Base-by-base conservation (phyloP, 2,329 filamentous ascomycete species). In the Chalara sp. region DNA sequence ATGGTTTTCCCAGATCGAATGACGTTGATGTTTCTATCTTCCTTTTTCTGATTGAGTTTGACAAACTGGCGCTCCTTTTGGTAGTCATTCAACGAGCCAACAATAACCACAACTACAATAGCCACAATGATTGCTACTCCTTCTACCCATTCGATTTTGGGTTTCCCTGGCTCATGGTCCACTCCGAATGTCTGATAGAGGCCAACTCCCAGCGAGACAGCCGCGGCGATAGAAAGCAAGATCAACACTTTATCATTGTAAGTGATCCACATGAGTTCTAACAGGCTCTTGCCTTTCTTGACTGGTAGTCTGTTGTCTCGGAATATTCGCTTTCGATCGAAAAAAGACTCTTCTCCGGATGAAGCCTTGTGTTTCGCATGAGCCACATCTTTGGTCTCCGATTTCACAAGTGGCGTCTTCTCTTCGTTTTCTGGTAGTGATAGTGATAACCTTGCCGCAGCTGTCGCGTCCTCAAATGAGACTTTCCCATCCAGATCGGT, bases 181-280 rank as follows among this genome's bases (percentile, higher is more conserved):
- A 76, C 74, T 12, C 78, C 80, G 47, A 85, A 75, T 1, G 84
- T 83, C 61, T 90, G 83, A 60, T 89, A 89, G 1, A 90, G 78
- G 44, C 87, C 87, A 40, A 91, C 78, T 0, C 81, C 83, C 30
- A 91, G 72, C 2, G 87, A 89, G 35, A 91, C 81, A n/a, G 79
- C 72, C 1, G 86, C 87, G 6, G 86, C 86, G 21, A 83, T 73
- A 1, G 84, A 85, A 52, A 89, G 72, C 5, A 89, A 70, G 49
- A 89, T 86, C 48, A 89, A 71, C 8, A 91, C 81, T 61, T 90
- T 91, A 68, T 91, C 87, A 63, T 90, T 89, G 69, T 88, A 89
- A 1, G 86, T 86, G 61, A 89, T 85, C 87, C 87, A 91, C 55
- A 83, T 83, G 12, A 90, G 70, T 61, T 83, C 74, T 53, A 85